phyloP scores from a whole-genome alignment of 2,329 filamentous ascomycete genomes.

The Leptographium galeiforme region DNA sequence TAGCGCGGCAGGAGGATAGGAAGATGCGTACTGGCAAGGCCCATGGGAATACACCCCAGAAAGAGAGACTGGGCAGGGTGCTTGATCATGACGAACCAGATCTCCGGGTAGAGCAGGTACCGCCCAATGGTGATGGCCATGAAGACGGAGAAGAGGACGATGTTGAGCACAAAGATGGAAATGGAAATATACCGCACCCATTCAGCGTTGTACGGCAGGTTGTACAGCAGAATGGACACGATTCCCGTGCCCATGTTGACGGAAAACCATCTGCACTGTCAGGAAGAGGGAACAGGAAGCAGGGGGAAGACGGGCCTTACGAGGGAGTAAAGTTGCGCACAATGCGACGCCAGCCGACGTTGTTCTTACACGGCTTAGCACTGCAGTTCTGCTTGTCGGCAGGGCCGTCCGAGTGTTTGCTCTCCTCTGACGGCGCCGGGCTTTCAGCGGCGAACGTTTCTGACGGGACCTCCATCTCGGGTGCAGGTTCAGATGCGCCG shows the following conservation, averaged over 20 bases:
- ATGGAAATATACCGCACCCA: constrained; percentile 42
- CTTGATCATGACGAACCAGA: constrained; percentile 46
- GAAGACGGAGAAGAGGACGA: constrained; percentile 38
- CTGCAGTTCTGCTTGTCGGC: background rate
- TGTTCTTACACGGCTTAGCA: constrained; percentile 5
- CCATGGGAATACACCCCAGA: constrained; percentile 50
- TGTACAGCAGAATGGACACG: constrained; percentile 41
- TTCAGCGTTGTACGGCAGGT: constrained; percentile 40
- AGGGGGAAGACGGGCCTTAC: constrained; percentile 14
- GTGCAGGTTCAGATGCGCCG: background rate
- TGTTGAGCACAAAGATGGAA: constrained; percentile 42
- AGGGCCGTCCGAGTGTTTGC: no score
- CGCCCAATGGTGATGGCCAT: constrained; percentile 35
- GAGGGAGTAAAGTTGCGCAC: constrained; percentile 32
- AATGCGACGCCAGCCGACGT: constrained; percentile 20
- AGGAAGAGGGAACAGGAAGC: background rate
- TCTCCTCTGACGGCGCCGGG: background rate
- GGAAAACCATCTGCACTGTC: constrained; percentile 29
- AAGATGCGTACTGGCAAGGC: constrained; percentile 30
- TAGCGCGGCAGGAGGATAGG: background rate
- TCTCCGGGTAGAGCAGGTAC: constrained; percentile 46
- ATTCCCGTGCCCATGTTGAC: constrained; percentile 53
- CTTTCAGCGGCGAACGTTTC: background rate
- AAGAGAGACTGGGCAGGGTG: constrained; percentile 51
- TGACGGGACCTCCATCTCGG: background rate